phyloP scores from a whole-genome alignment of 805 yeast species.

The Deakozyma indianensis region DNA sequence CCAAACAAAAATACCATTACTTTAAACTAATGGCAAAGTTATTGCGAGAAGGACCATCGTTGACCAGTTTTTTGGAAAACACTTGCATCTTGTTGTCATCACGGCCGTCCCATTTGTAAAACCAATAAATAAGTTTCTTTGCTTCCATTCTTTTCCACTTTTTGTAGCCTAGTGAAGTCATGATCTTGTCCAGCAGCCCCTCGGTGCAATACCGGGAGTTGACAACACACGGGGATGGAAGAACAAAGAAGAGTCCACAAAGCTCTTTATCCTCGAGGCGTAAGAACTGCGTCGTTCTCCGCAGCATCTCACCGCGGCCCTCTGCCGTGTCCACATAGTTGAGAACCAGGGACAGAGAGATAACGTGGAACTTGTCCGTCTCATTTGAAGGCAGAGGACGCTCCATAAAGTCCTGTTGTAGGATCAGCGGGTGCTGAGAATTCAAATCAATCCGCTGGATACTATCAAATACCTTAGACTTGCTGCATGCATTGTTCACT shows the following conservation, averaged over 20 bases:
- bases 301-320: constrained; percentile 67
- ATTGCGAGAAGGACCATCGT: constrained; percentile 46
- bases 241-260: constrained; percentile 53
- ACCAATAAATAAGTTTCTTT: constrained; percentile 59
- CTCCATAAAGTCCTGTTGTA: constrained; percentile 75
- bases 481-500: constrained; percentile 52
- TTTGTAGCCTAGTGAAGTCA: constrained; percentile 47
- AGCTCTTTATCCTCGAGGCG: constrained; percentile 10
- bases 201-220: constrained; percentile 70
- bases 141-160: constrained; percentile 39
- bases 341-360: constrained; percentile 76
- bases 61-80: constrained; percentile 25
- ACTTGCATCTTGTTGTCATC: background rate
- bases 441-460: constrained; percentile 64
- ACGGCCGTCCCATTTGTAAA: constrained; percentile 35
- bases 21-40: constrained; percentile 45
- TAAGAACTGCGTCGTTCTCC: constrained; percentile 42
- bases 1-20: constrained; percentile 4
- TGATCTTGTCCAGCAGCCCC: constrained; percentile 28
- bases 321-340: constrained; percentile 71
- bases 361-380: constrained; percentile 35
- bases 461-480: constrained; percentile 33
- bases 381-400: constrained; percentile 39
- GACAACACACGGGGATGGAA: constrained; percentile 74
- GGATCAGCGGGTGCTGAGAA: constrained; percentile 59